A percentile compares a stretch with the other conserved stretches of the same genome.
phyloP scores from a whole-genome alignment of 805 yeast species.

The Barnettozyma sucrosica region DNA sequence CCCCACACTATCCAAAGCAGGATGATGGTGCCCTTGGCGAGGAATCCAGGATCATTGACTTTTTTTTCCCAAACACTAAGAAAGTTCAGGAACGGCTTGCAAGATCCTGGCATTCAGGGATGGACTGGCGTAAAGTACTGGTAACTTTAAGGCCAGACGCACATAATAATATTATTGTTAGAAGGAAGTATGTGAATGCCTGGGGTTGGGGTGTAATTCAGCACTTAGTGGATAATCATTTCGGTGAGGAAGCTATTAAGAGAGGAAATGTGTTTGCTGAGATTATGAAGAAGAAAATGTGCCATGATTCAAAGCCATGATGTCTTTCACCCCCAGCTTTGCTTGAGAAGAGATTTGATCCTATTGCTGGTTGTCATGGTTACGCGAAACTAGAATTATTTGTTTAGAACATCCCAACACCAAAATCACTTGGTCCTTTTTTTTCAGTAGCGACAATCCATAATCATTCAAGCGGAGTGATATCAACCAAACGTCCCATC shows the following conservation, averaged over 20 bases:
- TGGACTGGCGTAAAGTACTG: slow-evolving; percentile 88
- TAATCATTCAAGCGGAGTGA: not conserved
- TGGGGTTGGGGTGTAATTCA: slow-evolving; percentile 94
- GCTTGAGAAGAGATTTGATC: too few species aligned
- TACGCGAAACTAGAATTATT: not conserved
- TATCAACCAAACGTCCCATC: not conserved
- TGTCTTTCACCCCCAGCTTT: too few species aligned
- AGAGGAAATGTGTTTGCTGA: slow-evolving; percentile 3
- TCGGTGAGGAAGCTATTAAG: slow-evolving; percentile 21
- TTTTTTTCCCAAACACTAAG: slow-evolving; percentile 10
- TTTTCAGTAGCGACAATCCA: not conserved
- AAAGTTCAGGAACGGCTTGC: slow-evolving; percentile 67
- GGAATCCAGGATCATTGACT: not conserved
- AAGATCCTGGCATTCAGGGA: slow-evolving; percentile 73
- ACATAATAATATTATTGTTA: slow-evolving; percentile 85
- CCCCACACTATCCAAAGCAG: slow-evolving; percentile 33
- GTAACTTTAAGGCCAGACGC: slow-evolving; percentile 89
- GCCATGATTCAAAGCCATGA: too few species aligned
- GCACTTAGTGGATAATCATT: slow-evolving; percentile 59
- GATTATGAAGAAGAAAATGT: not conserved
- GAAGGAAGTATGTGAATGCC: slow-evolving; percentile 86
- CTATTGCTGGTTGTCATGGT: not conserved
- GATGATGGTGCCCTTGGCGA: slow-evolving; percentile 6
- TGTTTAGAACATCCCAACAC: not conserved
- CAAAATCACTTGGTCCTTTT: not conserved